Base-by-base conservation (phyloP, 768 basidiomycete species). In the Cystofilobasidium ferigula region DNA sequence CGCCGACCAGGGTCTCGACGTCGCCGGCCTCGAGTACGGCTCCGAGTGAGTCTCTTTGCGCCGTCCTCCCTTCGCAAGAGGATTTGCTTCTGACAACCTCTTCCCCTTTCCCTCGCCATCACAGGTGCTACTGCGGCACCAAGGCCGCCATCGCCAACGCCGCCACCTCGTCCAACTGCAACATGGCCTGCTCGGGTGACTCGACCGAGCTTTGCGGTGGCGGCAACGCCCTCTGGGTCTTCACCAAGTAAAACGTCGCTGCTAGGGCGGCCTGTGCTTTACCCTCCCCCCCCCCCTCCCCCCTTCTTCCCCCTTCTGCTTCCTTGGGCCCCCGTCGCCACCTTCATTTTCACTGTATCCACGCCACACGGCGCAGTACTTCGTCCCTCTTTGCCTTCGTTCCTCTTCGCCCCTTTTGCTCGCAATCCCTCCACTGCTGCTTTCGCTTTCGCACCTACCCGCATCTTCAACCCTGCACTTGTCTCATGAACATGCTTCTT, bases 21-120 rank as follows among this genome's bases (percentile, higher is more conserved):
- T 74, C 47, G 77, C 77, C 32, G 77, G 76, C 35, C 51, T 76
- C 47, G 74, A 77, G 70, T 76, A 71, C 70, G 69, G 72, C 22
- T n/a, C 6, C 22, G 45, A n/a, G 45, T 24, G 45, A 22, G 20
- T 47, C 22, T n/a, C 22, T 3, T 5, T 5, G 22, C 45, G 6
- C 13, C 6, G 42, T 43, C 9, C 6, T 7, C 45, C 9, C 45
- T 3, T n/a, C 16, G 40, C 5, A 42, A 9, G 45, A 16, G 14
- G n/a, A 7, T 13, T 8, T 28, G 7, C 13, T 2, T 7, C 35
- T 35, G 34, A 36, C 30, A 5, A n/a, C 54, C 9, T 8, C 28
- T 16, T 56, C 35, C 30, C 32, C 28, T 34, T 45, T 13, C 48
- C 22, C 22, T 38, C 35, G 18, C 62, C 35, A 22, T 3, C 6